phyloP scores from a whole-genome alignment of 1,139 yeast species.

The Zygosaccharomyces sapae region DNA sequence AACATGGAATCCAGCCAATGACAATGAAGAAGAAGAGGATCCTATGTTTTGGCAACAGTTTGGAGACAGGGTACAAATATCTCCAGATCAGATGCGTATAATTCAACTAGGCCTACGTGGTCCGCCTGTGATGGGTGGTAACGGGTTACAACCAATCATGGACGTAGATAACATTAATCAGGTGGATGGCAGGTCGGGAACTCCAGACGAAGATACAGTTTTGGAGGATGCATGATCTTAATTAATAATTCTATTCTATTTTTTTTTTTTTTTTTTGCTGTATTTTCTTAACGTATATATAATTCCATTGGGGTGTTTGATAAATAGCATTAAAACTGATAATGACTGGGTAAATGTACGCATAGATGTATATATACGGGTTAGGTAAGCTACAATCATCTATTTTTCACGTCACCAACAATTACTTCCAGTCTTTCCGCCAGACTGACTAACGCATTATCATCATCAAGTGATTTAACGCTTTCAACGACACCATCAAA shows the following conservation, averaged over 20 bases:
- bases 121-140: conserved; percentile 14
- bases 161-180: conserved; percentile 14
- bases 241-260: not conserved
- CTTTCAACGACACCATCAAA: conserved; percentile 16
- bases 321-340: not conserved
- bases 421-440: conserved; percentile 15
- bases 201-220: conserved; percentile 30
- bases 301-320: not conserved
- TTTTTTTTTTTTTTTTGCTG: not conserved
- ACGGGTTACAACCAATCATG: conserved; percentile 13
- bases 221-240: conserved; percentile 18
- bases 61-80: conserved; percentile 23
- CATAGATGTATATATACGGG: not conserved
- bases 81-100: conserved; percentile 28
- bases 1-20: conserved; percentile 16
- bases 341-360: not conserved
- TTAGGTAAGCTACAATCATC: not conserved
- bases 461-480: conserved; percentile 19
- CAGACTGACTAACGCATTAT: conserved; percentile 18
- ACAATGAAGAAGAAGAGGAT: conserved; percentile 16
- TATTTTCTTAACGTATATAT: not conserved
- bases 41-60: conserved; percentile 22
- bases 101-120: conserved; percentile 28
- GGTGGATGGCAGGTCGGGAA: conserved; percentile 26
- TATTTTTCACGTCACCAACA: not conserved